Conservation (phyloP, 2,329 filamentous ascomycete species). For the Botrytis sinoallii region DNA sequence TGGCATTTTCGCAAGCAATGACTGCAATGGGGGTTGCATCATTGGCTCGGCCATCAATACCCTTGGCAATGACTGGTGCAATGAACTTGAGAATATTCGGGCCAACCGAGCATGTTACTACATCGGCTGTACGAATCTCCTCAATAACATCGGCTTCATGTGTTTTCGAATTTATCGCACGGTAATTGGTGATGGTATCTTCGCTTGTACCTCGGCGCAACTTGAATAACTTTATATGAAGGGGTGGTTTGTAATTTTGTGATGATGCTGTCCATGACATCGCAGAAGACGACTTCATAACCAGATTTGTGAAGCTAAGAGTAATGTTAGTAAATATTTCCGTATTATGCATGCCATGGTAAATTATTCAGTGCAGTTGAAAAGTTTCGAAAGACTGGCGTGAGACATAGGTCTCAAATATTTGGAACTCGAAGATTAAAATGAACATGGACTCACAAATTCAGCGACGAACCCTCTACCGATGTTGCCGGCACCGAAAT, state of each 20-base stretch:
- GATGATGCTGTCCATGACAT: conserved; percentile 84
- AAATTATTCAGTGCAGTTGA: neutral
- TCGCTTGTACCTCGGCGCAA: conserved; percentile 74
- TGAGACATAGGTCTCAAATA: neutral
- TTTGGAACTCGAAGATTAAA: neutral
- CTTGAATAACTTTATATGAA: conserved; percentile 89
- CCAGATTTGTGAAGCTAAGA: conserved; percentile 68
- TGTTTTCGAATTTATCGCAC: conserved; percentile 91
- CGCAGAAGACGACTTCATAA: conserved; percentile 94
- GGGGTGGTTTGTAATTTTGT: conserved; percentile 70
- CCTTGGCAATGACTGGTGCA: conserved; percentile 91
- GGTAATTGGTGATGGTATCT: conserved; percentile 90
- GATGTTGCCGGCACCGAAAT: conserved; percentile 86
- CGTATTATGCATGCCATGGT: too few species aligned
- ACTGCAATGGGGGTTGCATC: conserved; percentile 71
- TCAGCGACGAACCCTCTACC: conserved; percentile 45
- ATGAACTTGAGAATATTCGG: conserved; percentile 97
- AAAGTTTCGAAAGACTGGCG: neutral
- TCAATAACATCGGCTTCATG: conserved; percentile 77
- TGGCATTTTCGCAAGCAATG: conserved; percentile 98
- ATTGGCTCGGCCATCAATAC: conserved; percentile 72
- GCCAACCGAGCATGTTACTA: conserved; percentile 95
- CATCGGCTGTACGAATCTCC: conserved; percentile 81
- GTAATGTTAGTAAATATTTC: conserved; percentile 12
- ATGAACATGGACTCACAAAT: conserved; percentile 2